Percentiles rank a stretch among this genome's conserved stretches.
phyloP scores from a whole-genome alignment of 306 rosid genomes.

The Trifolium dubium region DNA sequence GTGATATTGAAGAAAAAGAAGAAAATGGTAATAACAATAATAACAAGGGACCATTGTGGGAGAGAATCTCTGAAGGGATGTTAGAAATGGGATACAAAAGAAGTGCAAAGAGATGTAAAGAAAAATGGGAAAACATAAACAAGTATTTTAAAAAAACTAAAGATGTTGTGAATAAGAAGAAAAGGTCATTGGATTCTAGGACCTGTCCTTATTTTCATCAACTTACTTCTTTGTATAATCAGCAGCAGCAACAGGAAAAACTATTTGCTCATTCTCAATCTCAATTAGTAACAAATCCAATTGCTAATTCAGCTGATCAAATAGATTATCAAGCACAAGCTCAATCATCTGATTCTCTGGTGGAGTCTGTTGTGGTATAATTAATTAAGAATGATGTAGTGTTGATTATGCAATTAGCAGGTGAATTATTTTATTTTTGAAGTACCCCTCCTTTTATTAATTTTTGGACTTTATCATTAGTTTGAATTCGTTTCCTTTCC shows the following conservation, averaged over 20 bases:
- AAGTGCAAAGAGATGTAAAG: constrained; percentile 89
- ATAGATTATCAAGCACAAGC: constrained; percentile 3
- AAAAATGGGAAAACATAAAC: constrained; percentile 94
- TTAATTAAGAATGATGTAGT: not conserved
- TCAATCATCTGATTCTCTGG: constrained; percentile 5
- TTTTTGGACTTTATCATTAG: not conserved
- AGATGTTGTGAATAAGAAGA: constrained; percentile 54
- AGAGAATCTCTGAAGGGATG: constrained; percentile 91
- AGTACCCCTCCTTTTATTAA: not conserved
- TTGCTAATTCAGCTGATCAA: not conserved
- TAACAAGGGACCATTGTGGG: constrained; percentile 81
- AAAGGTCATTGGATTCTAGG: constrained; percentile 80
- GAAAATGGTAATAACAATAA: constrained; percentile 31
- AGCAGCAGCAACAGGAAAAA: constrained; percentile 47
- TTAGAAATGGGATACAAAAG: constrained; percentile 73
- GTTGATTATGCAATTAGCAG: not conserved
- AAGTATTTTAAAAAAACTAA: constrained; percentile 90
- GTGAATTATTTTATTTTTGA: not conserved
- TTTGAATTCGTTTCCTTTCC: not conserved
- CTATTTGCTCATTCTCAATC: constrained; percentile 21
- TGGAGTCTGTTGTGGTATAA: not conserved
- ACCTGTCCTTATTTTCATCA: constrained; percentile 93
- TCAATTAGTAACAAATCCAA: not conserved
- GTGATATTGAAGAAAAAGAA: constrained; percentile 34
- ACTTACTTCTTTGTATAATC: constrained; percentile 56